Evolutionary conservation across 441 rosid species (phyloP).

Genomic region (Macaranga tanarius): DNA sequence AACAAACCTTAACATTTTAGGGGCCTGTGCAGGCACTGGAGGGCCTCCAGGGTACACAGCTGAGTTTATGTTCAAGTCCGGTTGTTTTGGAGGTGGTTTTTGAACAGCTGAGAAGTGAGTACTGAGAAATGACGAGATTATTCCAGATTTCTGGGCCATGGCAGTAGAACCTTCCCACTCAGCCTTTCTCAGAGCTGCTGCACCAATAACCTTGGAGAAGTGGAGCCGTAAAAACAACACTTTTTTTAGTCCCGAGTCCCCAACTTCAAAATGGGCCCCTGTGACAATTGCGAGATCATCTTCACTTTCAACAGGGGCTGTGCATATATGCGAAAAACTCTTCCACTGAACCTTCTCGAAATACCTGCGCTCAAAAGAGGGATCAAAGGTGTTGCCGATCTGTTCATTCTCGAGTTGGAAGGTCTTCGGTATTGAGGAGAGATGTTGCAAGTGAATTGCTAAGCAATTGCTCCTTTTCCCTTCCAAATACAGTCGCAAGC

Average conservation of each 20-base stretch:
- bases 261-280: slow-evolving; percentile 83
- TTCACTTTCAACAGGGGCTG: slow-evolving; percentile 79
- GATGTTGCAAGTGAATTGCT: slow-evolving; percentile 92
- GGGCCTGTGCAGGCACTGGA: slow-evolving; percentile 76
- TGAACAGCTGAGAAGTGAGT: slow-evolving; percentile 76
- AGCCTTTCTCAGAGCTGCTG: slow-evolving; percentile 39
- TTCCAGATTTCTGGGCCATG: slow-evolving; percentile 69
- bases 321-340: slow-evolving; percentile 86
- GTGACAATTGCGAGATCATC: slow-evolving; percentile 84
- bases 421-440: slow-evolving; percentile 80
- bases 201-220: slow-evolving; percentile 63
- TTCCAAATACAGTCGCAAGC: slow-evolving; percentile 84
- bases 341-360: slow-evolving; percentile 93
- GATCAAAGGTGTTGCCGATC: slow-evolving; percentile 1
- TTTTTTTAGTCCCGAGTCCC: slow-evolving; percentile 73
- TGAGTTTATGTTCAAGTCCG: slow-evolving; percentile 81
- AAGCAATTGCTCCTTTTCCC: slow-evolving; percentile 85
- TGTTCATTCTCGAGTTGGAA: slow-evolving; percentile 50
- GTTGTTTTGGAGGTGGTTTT: slow-evolving; percentile 60
- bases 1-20: slow-evolving; percentile 81
- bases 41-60: slow-evolving; percentile 96
- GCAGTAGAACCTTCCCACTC: slow-evolving; percentile 93
- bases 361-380: slow-evolving; percentile 28
- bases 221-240: slow-evolving; percentile 75
- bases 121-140: slow-evolving; percentile 79